Base-by-base conservation (phyloP, 192 early-diverging fungal species). In the Martensiomyces pterosporus region DNA sequence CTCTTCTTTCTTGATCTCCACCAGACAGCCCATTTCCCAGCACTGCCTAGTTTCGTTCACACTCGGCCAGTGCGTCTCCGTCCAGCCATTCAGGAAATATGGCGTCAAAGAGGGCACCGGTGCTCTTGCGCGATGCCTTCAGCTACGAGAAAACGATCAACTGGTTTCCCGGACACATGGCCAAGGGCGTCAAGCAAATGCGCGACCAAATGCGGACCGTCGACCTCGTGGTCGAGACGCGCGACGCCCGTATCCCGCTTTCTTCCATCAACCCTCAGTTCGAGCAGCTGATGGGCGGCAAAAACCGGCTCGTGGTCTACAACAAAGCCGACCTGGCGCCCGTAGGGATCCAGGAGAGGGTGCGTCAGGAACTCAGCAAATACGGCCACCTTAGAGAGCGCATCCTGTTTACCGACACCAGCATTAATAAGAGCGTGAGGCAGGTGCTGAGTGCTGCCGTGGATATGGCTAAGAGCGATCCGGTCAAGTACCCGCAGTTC, bases 301-400 rank as follows among this genome's bases (percentile, higher is more conserved):
- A 88, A 43, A 76, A 84, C 10, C 75, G 89, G 6, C 57, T 96
- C 2, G 78, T 98, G 15, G 83, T 96, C 7, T 94, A 92, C 77
- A 98, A 96, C 79, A 98, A 96, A 69, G 62, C 73, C 19, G 95
- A 98, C 67, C 69, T 98, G 23, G 89, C 92, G 0, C 82, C 88
- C 41, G 68, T 77, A 6, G 43, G 52, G n/a, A 76, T 75, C 17
- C 63, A 73, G 36, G 6, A n/a, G 14, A 22, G 21, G 0, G 47
- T 73, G 23, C 40, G 48, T n/a, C 55, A 71, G 26, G 55, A 55
- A 4, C 49, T 67, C 22, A 46, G 60, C 0, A 54, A 64, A 46
- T 64, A 77, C 37, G 74, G 49, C 26, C 83, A 83, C 43, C n/a
- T n/a, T n/a, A n/a, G n/a, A n/a, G n/a, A n/a, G n/a, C 57, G 53